Percentiles rank a stretch among this genome's conserved stretches.
Conservation (phyloP, 2,329 filamentous ascomycete species). For the Cadophora sp. region DNA sequence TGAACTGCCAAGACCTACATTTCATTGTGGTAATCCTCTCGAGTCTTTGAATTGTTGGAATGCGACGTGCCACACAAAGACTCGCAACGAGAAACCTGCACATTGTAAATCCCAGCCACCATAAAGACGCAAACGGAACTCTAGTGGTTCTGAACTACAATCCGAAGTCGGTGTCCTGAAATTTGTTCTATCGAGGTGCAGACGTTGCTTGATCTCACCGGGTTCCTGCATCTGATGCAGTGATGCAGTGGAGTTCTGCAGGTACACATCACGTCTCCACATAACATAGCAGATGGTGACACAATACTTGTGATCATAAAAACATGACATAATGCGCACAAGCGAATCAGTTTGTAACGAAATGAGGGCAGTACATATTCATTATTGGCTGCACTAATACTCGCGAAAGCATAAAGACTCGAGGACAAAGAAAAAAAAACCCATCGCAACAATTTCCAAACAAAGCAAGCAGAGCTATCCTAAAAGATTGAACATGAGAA, state of each 20-base stretch:
- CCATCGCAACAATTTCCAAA: no score
- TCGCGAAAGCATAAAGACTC: not conserved
- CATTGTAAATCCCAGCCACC: not conserved
- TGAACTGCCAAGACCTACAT: not conserved
- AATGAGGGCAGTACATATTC: not conserved
- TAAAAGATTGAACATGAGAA: no score
- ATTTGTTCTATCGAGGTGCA: not conserved
- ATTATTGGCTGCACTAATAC: not conserved
- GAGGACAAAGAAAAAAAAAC: not conserved
- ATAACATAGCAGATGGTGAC: not conserved
- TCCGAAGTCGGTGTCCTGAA: not conserved
- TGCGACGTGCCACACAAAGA: conserved; percentile 8
- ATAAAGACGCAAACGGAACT: conserved; percentile 7
- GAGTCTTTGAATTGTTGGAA: not conserved
- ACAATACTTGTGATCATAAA: not conserved
- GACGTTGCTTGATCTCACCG: not conserved
- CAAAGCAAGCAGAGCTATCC: no score
- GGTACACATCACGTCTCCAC: not conserved
- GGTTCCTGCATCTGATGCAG: conserved; percentile 11
- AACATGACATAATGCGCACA: not conserved
- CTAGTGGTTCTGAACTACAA: not conserved
- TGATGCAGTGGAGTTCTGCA: conserved; percentile 1
- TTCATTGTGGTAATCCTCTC: not conserved
- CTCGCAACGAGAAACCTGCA: not conserved
- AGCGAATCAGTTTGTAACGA: not conserved